Base-by-base conservation (phyloP, 768 basidiomycete species). In the Crucibulum laeve region DNA sequence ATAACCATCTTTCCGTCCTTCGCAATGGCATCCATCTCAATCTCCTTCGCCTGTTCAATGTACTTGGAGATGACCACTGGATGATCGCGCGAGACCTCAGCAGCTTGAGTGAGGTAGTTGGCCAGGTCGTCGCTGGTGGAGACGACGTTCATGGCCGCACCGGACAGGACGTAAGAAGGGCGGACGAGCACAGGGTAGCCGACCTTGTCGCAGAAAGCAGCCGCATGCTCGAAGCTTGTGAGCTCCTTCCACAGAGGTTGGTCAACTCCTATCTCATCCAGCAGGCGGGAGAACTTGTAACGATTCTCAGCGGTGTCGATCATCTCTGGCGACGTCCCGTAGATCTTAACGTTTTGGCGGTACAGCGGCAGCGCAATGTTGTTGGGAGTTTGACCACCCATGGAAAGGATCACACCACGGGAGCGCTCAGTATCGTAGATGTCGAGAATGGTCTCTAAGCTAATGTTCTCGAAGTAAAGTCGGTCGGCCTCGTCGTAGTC, bases 91-190 rank as follows among this genome's bases (percentile, higher is more conserved):
- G 96, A 99, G 44, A 99, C 93, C 42, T 90, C 93, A 17, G 94
- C 87, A 15, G 96, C 96, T 67, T 92, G 94, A 1, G 86, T 87
- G 46, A 99, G 77, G 63, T 97, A 99, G 61, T 82, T 91, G 35
- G 80, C 80, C 32, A 99, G 74, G 61, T 98, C 96, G 58, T 95
- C 86, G 33, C 77, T 74, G 8, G 91, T 94, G 45, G 87, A 98
- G 11, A 97, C 96, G 45, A 99, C 95, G 61, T 99, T 99, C 96
- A 99, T 99, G 19, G 96, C 96, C 1, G 95, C 96, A 35, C 96
- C 96, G 1, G 96, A 99, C n/a, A 98, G 82, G 36, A 98, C 96
- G 64, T 98, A 98, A 0, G 95, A 98, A 2, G 96, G 96, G 30
- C 96, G 91, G 56, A 99, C 91, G 41, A 99, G 85, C 48, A 99